A percentile compares a stretch with the other conserved stretches of the same genome.
These are phyloP conservation scores for Cadophora sp. DNA, from an alignment of 2,329 filamentous ascomycete genomes.

Conservation along the genomic window DNA sequence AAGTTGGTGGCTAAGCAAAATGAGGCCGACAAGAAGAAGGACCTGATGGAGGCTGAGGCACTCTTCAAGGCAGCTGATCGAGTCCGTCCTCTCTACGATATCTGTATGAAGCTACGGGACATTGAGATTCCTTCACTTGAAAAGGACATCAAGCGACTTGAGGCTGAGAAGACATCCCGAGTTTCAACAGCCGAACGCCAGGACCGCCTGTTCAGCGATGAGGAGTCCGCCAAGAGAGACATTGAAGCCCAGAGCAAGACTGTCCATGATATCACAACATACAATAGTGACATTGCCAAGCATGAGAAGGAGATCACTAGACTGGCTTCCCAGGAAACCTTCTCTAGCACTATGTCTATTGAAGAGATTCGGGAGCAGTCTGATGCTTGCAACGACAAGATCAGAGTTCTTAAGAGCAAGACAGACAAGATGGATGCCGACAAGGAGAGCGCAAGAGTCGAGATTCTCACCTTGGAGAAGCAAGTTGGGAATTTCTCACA, in stretches of 20 bases:
- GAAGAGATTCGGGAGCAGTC: conserved; percentile 86
- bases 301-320: conserved; percentile 77
- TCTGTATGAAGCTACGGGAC: conserved; percentile 70
- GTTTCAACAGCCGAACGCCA: conserved; percentile 69
- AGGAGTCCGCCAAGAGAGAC: conserved; percentile 71
- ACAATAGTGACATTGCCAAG: conserved; percentile 72
- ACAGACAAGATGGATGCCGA: conserved; percentile 72
- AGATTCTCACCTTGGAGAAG: conserved; percentile 75
- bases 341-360: conserved; percentile 69
- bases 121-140: conserved; percentile 74
- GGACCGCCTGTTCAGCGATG: conserved; percentile 70
- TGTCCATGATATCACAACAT: conserved; percentile 76
- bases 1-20: conserved; percentile 66
- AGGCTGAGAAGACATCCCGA: conserved; percentile 66
- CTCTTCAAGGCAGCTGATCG: conserved; percentile 65
- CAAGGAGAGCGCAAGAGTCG: conserved; percentile 72
- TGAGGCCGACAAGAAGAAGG: conserved; percentile 65
- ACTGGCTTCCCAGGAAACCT: conserved; percentile 77
- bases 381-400: conserved; percentile 69
- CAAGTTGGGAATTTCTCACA: conserved; percentile 77
- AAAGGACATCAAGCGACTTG: conserved; percentile 65
- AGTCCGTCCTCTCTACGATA: conserved; percentile 74
- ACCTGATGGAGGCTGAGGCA: conserved; percentile 58
- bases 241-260: conserved; percentile 79
- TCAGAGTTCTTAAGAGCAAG: conserved; percentile 66